These are phyloP conservation scores for Apiotrichum domesticum DNA, from an alignment of 1,284 basidiomycete species.

Conservation along the genomic window DNA sequence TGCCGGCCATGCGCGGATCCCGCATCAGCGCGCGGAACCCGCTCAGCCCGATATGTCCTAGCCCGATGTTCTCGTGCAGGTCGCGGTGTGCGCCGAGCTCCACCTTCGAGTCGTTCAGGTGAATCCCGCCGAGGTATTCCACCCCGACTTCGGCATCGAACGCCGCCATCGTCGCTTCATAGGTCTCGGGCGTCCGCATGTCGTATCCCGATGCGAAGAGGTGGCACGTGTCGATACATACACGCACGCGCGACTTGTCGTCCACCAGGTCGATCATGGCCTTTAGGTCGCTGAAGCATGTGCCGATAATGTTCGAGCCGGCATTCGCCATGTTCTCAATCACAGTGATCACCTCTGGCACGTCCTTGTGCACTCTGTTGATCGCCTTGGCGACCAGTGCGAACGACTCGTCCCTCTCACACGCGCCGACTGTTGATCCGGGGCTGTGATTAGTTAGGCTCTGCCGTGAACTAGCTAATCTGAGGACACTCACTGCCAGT, in stretches of 20 bases:
- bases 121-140: slow-evolving; percentile 68
- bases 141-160: slow-evolving; percentile 66
- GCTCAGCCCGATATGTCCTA: slow-evolving; percentile 63
- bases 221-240: slow-evolving; percentile 85
- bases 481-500: slow-evolving; percentile 65
- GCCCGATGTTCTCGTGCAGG: slow-evolving; percentile 75
- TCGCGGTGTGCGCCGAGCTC: slow-evolving; percentile 62
- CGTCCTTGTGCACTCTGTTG: slow-evolving; percentile 68
- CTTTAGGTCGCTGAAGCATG: slow-evolving; percentile 61
- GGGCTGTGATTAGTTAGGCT: slow-evolving; percentile 52
- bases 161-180: slow-evolving; percentile 48
- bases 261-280: slow-evolving; percentile 65
- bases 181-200: slow-evolving; percentile 55
- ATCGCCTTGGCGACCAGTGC: slow-evolving; percentile 65
- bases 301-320: slow-evolving; percentile 68
- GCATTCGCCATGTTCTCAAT: slow-evolving; percentile 84
- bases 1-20: slow-evolving; percentile 61
- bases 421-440: slow-evolving; percentile 68
- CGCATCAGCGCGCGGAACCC: slow-evolving; percentile 64
- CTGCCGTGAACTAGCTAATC: no score
- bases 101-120: slow-evolving; percentile 76
- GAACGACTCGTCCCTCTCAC: slow-evolving; percentile 59
- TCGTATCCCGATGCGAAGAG: slow-evolving; percentile 79
- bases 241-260: slow-evolving; percentile 68
- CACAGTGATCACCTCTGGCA: slow-evolving; percentile 59